Base-by-base conservation (phyloP, 2,329 filamentous ascomycete genomes). In the Aspergillus amoenus region DNA sequence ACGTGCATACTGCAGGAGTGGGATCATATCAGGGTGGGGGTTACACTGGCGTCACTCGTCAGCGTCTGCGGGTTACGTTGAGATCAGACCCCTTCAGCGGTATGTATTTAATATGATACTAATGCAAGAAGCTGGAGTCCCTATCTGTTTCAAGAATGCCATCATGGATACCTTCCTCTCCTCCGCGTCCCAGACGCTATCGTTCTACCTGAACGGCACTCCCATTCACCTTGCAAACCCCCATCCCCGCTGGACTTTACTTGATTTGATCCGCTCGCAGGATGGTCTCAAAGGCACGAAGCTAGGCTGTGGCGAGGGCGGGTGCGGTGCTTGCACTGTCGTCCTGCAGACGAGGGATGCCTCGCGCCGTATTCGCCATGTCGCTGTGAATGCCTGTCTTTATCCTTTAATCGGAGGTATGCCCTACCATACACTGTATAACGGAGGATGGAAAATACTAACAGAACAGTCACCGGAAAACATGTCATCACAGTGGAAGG, bases 401-500 rank as follows among this genome's bases (percentile, higher is more conserved):
- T 93, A 94, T 12, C 94, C 94, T 6, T 82, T 99, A 46, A 90
- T 92, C 64, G 96, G 27, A 30, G 27, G 27, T 30, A n/a, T n/a
- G n/a, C n/a, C n/a, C n/a, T n/a, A n/a, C n/a, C n/a, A n/a, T n/a
- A n/a, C n/a, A n/a, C n/a, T n/a, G n/a, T n/a, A n/a, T n/a, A n/a
- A n/a, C n/a, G n/a, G n/a, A n/a, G n/a, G n/a, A n/a, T n/a, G n/a
- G n/a, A n/a, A n/a, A n/a, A 30, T 30, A 30, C 27, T 30, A 1
- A 30, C 0, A 11, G 1, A 9, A 11, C 91, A 68, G 84, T 97
- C 43, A 94, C 97, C 73, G 94, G 94, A 43, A 99, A 99, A 73
- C 94, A 99, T 82, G 91, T 97, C 69, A 93, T 99, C 70, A 99
- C 94, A 3, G 88, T 99, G 41, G 94, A 99, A 76, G 94, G 94